Evolutionary conservation across 371 early-diverging fungal species (phyloP), one percentile per base, ranked within the genome.

Genomic region (Lichtheimia ornata): DNA sequence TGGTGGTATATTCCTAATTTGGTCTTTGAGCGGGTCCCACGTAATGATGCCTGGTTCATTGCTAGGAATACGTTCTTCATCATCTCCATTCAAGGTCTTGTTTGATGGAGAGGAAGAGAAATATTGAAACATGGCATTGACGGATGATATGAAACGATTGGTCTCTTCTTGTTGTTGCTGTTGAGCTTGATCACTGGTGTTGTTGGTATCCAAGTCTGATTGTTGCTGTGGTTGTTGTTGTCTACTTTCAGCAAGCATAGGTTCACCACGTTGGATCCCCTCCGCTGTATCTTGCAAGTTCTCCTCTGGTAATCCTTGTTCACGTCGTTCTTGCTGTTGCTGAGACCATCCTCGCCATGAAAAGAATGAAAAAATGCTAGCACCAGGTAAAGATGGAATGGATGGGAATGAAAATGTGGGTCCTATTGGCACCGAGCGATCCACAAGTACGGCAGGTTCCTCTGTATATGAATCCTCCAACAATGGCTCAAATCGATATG

Each of bases 401-500:
- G 73, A 71, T 14, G 78, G 78, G 28, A 81, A 76, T 6, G 78
- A 74, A 47, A 78, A 78, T 0, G 74, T 71, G 5, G 78, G 74
- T 0, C 76, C 74, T 3, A 81, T 54, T 1, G 81, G 81, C 3
- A 73, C 47, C 1, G 76, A 71, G 25, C 78, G 61, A 20, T 81
- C 73, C 11, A 81, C 70, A 0, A 78, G 59, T 3, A 81, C 78
- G n/a, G 81, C 81, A 1, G 81, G 69, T 44, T 78, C 70, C 27
- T 77, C 75, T n/a, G 72, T 78, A 50, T 76, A 81, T 27, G 73
- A 73, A 15, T 81, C 78, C 59, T 65, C 64, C 14, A 72, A 64
- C 2, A 81, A 61, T n/a, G 81, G 81, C 44, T 81, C 81, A 53
- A 77, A 71, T 14, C 81, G 76, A 56, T 81, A 81, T 4, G 74